These are phyloP conservation scores for Aspergillus quadricinctus DNA, from an alignment of 2,329 filamentous ascomycete species.

Conservation along the genomic window DNA sequence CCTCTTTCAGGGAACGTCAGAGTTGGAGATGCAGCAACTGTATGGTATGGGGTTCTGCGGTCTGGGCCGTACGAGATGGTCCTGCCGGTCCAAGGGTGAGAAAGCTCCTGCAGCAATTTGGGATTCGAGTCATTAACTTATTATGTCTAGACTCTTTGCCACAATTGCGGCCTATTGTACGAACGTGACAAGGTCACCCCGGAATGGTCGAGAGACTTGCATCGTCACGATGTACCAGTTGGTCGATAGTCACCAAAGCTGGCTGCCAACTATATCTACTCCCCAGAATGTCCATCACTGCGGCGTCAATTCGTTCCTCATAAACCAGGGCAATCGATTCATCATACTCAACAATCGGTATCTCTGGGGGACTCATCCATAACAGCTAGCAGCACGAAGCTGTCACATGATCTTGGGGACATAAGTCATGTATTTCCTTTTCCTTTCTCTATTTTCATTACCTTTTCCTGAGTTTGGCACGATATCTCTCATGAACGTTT, in stretches of 20 bases:
- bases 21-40: conserved; percentile 89
- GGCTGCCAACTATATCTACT: neutral
- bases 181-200: conserved; percentile 83
- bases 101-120: conserved; percentile 3
- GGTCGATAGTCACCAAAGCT: conserved; percentile 21
- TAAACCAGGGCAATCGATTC: neutral
- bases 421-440: conserved; percentile 14
- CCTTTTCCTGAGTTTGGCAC: conserved; percentile 11
- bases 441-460: neutral
- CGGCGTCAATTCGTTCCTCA: neutral
- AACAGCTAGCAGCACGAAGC: neutral
- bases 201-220: conserved; percentile 68
- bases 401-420: conserved; percentile 6
- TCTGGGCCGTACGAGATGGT: conserved; percentile 93
- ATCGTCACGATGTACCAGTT: conserved; percentile 45
- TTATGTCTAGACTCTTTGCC: conserved; percentile 68
- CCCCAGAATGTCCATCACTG: neutral
- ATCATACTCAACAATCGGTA: neutral
- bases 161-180: conserved; percentile 86
- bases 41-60: conserved; percentile 77
- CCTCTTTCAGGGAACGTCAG: conserved; percentile 58
- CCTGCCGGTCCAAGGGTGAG: conserved; percentile 77
- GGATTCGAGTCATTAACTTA: conserved; percentile 10
- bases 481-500: conserved; percentile 24
- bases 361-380: neutral